Evolutionary conservation across 176 grass and related monocot genomes (phyloP).

Genomic region (Oryza meyeriana): DNA sequence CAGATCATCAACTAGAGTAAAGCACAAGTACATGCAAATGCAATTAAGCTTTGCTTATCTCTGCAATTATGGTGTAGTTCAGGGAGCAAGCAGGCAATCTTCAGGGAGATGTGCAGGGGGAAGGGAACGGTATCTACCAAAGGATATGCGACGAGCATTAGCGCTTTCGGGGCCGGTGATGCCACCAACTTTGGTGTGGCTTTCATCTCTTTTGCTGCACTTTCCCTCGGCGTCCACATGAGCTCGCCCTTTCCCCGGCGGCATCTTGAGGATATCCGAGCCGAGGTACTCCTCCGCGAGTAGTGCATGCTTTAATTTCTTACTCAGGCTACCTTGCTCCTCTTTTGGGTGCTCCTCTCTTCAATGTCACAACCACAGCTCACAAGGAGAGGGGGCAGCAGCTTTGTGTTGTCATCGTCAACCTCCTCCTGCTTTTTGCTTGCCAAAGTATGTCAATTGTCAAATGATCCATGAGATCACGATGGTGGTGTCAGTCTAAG

Average conservation of each 20-base stretch:
- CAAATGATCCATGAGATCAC: neutral
- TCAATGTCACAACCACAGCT: neutral
- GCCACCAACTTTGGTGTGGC: conserved; percentile 40
- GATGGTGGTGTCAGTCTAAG: neutral
- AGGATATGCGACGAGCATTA: conserved; percentile 64
- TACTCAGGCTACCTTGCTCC: conserved; percentile 4
- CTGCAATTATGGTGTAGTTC: neutral
- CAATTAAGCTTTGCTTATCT: neutral
- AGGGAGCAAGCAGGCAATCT: neutral
- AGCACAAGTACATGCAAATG: neutral
- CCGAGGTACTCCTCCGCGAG: conserved; percentile 15
- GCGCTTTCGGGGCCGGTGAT: conserved; percentile 43
- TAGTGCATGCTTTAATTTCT: neutral
- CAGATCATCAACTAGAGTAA: neutral
- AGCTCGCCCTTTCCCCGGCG: conserved; percentile 1
- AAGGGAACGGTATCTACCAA: conserved; percentile 42
- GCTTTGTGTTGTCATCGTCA: conserved; percentile 28
- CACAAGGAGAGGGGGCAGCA: neutral
- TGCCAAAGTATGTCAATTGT: neutral
- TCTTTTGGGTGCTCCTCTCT: conserved; percentile 14
- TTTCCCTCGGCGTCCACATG: conserved; percentile 28
- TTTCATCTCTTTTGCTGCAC: conserved; percentile 30
- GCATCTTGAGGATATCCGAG: conserved; percentile 66
- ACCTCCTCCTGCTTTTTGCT: neutral
- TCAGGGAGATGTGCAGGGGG: neutral